phyloP scores from a whole-genome alignment of 768 basidiomycete species.

The Boletus edulis region DNA sequence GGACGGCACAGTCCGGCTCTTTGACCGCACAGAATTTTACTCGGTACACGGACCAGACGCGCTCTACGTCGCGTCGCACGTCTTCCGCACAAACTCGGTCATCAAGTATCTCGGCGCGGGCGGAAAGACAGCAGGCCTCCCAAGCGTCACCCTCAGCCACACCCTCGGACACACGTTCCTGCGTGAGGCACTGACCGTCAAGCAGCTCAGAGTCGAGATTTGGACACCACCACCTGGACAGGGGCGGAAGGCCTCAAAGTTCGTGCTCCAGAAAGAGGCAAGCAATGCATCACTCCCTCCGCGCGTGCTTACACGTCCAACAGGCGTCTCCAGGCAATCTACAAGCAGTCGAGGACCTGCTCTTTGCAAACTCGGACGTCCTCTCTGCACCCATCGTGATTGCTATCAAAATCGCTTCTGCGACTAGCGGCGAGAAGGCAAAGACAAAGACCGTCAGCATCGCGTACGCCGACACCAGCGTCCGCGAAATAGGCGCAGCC shows the following conservation, averaged over 20 bases:
- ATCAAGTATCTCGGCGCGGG: conserved; percentile 84
- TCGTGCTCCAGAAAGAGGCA: conserved; percentile 80
- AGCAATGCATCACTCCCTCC: conserved; percentile 9
- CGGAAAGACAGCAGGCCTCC: conserved; percentile 57
- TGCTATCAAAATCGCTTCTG: conserved; percentile 74
- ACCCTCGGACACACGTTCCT: conserved; percentile 79
- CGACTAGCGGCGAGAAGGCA: conserved; percentile 48
- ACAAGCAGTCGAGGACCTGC: conserved; percentile 72
- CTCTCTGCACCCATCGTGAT: conserved; percentile 84
- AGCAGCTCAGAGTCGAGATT: conserved; percentile 91
- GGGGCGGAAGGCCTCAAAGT: conserved; percentile 73
- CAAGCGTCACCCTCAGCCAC: conserved; percentile 74
- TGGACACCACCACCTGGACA: conserved; percentile 74
- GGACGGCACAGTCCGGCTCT: conserved; percentile 83
- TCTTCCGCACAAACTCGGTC: conserved; percentile 86
- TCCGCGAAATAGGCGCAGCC: conserved; percentile 80
- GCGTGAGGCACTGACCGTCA: conserved; percentile 84
- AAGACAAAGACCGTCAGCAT: conserved; percentile 77
- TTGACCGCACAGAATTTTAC: conserved; percentile 82
- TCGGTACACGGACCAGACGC: conserved; percentile 90
- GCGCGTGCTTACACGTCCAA: conserved; percentile 18
- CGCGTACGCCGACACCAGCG: conserved; percentile 89
- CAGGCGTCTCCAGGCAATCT: conserved; percentile 78
- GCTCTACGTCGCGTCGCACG: conserved; percentile 77
- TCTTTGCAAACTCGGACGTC: conserved; percentile 82